These are phyloP conservation scores for Penicillium sp. DNA, from an alignment of 2,329 filamentous ascomycete genomes.

Conservation along the genomic window DNA sequence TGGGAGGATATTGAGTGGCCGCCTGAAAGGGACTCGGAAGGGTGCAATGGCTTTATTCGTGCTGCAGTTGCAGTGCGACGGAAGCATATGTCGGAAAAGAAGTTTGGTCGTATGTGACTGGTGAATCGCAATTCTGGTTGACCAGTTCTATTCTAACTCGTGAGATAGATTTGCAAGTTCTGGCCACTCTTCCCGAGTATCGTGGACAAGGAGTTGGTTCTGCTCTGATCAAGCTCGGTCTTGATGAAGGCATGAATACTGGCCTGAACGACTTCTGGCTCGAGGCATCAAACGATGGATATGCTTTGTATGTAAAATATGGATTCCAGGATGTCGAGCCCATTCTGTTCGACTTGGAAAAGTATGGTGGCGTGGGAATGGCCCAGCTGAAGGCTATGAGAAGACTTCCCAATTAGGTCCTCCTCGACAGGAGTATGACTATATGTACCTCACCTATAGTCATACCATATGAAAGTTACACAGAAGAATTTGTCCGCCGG, in stretches of 20 bases:
- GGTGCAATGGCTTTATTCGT: conserved; percentile 14
- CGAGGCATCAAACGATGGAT: conserved; percentile 26
- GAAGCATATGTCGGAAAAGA: conserved; percentile 12
- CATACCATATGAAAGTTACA: no score
- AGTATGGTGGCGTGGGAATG: conserved; percentile 19
- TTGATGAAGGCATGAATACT: conserved; percentile 20
- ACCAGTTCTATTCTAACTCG: background rate
- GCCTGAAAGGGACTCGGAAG: conserved; percentile 11
- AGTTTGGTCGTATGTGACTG: conserved; percentile 9
- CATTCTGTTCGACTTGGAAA: conserved; percentile 10
- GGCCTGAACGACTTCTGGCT: conserved; percentile 28
- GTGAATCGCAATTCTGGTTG: background rate
- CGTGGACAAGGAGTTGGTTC: conserved; percentile 31
- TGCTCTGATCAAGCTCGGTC: conserved; percentile 27
- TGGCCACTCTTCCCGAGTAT: conserved; percentile 36
- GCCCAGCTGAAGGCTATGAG: conserved; percentile 9
- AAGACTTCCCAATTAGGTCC: background rate
- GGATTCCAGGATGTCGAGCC: conserved; percentile 29
- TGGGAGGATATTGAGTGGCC: conserved; percentile 16
- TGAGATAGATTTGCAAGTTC: conserved; percentile 16
- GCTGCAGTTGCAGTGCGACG: conserved; percentile 5
- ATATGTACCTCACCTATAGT: no score
- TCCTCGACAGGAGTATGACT: background rate
- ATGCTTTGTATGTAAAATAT: conserved; percentile 29
- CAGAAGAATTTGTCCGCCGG: no score